A percentile compares a stretch with the other conserved stretches of the same genome.
phyloP scores from a whole-genome alignment of 345 rosid genomes.

The Brassica incana region DNA sequence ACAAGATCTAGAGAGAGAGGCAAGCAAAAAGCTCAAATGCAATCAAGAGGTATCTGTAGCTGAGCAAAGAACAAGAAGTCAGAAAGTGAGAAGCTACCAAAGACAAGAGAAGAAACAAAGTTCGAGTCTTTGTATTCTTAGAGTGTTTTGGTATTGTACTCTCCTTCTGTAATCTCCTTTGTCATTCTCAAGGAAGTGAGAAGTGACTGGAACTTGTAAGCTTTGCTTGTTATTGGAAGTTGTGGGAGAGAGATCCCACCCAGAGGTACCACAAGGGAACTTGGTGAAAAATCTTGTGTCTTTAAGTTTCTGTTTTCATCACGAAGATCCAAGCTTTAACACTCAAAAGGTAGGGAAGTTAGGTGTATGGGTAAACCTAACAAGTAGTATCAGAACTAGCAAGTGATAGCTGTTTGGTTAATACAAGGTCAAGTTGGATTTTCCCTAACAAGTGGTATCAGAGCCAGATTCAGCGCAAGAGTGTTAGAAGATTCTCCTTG shows the following conservation, averaged over 20 bases:
- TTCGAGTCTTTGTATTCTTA: neutral
- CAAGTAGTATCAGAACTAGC: neutral
- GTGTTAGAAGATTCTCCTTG: neutral
- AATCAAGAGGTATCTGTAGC: neutral
- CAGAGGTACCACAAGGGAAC: neutral
- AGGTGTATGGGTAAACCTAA: neutral
- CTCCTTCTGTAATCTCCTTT: neutral
- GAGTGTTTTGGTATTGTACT: neutral
- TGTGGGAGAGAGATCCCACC: neutral
- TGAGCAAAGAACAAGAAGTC: neutral
- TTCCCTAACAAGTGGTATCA: neutral
- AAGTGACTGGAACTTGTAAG: neutral
- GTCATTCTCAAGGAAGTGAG: neutral
- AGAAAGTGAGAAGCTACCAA: neutral
- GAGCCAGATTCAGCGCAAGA: neutral
- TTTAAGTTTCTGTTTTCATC: neutral
- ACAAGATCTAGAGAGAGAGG: neutral
- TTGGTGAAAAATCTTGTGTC: neutral
- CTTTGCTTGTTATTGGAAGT: neutral
- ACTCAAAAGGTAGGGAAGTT: neutral
- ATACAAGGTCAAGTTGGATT: neutral
- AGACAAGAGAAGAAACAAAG: neutral
- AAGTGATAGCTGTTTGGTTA: neutral
- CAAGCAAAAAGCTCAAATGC: neutral
- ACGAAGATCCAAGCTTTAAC: neutral